Conservation (phyloP, 2,329 filamentous ascomycete genomes). For the Tolypocladium amazonense region DNA sequence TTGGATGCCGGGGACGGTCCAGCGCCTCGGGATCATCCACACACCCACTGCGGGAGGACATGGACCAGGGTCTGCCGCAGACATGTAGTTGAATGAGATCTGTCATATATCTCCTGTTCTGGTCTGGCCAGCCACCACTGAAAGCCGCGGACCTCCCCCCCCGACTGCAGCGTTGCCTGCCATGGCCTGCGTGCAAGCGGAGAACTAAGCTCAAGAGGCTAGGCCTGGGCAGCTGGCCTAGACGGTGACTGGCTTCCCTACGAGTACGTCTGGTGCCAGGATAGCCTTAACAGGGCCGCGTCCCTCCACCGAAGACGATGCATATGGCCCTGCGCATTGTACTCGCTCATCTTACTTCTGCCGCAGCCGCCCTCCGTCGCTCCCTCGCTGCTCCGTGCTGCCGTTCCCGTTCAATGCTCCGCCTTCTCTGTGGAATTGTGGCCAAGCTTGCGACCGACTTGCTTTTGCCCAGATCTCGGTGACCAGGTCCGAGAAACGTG, state of each 20-base stretch:
- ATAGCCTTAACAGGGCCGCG: not conserved
- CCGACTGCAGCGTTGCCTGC: slow-evolving; percentile 4
- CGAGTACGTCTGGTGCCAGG: not conserved
- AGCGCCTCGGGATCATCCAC: slow-evolving; percentile 17
- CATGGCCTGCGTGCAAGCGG: slow-evolving; percentile 3
- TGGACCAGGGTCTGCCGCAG: slow-evolving; percentile 7
- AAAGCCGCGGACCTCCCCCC: slow-evolving; percentile 5
- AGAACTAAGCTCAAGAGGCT: not conserved
- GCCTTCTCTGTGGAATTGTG: not conserved
- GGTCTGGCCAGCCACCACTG: slow-evolving; percentile 4
- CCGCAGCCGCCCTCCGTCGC: not conserved
- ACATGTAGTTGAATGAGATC: slow-evolving; percentile 13
- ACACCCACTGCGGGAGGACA: slow-evolving; percentile 2
- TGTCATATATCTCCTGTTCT: slow-evolving; percentile 11
- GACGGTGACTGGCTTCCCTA: not conserved
- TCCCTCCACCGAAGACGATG: not conserved
- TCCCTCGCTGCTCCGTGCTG: not conserved
- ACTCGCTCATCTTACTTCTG: not conserved
- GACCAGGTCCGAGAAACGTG: slow-evolving; percentile 3
- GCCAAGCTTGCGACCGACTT: not conserved
- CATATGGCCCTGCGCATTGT: not conserved
- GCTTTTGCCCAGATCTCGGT: not conserved
- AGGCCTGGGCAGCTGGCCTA: not conserved
- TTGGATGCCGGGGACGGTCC: slow-evolving; percentile 10
- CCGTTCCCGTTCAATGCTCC: not conserved